Base-by-base conservation (phyloP, 139 green algal genomes). In the Chlorella sp. region DNA sequence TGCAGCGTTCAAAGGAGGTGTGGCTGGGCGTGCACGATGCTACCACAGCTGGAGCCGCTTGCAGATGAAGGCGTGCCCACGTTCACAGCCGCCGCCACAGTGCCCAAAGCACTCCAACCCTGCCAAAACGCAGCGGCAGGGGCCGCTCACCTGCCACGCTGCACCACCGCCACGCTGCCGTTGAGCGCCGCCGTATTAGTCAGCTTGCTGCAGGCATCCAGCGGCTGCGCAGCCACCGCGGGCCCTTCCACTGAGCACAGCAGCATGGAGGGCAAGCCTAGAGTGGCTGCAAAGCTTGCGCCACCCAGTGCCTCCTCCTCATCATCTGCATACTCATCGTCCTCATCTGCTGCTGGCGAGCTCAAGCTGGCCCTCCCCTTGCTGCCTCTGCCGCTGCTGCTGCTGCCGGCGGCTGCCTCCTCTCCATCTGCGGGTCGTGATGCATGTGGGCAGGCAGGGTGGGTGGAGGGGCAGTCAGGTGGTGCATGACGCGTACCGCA, bases 81-180 rank as follows among this genome's bases (percentile, higher is more conserved):
- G n/a, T n/a, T n/a, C n/a, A 11, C 51, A 60, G 51, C 51, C 51
- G 24, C 9, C 51, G 14, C 11, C 9, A 60, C 51, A 2, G 51
- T 16, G 51, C 11, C 9, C 13, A 8, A 34, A 60, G 7, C 9
- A 56, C 16, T 41, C 72, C 8, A 19, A 20, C 6, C 51, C 11
- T 41, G 4, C 2, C n/a, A 38, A 0, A 4, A 36, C 40, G 34
- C 20, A 34, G 22, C 70, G 40, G 9, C 41, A 32, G 34, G 11
- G 13, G 32, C 0, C 16, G 9, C 80, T 54, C 81, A 85, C 36
- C 77, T 20, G 60, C 93, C 93, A 5, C 93, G 85, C 40, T 84
- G 38, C 44, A 93, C 74, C 32, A 96, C 36, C 22, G 84, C 88
- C 8, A 96, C 75, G 17, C 77, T 73, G 32, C 88, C 92, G 1